Evolutionary conservation across 2,329 filamentous ascomycete species (phyloP).

Genomic region (Xylaria sp.): DNA sequence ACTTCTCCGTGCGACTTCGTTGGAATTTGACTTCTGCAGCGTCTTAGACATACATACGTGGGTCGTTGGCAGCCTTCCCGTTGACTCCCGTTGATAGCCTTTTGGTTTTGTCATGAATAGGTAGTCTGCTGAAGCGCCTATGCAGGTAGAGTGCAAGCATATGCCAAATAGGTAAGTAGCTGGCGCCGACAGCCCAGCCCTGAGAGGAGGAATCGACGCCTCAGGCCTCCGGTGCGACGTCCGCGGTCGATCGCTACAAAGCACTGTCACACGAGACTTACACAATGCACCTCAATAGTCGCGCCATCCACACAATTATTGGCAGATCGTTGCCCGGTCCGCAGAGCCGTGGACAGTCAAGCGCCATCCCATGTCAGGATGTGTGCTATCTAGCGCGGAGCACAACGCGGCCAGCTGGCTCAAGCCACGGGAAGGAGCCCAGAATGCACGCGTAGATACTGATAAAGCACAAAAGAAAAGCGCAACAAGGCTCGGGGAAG

Average conservation of each 20-base stretch:
- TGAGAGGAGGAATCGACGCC: neutral
- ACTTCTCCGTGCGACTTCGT: neutral
- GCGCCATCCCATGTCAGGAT: neutral
- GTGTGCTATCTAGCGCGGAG: neutral
- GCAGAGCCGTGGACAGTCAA: neutral
- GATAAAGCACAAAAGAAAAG: neutral
- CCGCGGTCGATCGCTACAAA: neutral
- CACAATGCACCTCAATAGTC: neutral
- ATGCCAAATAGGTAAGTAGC: neutral
- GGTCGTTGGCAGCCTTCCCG: neutral
- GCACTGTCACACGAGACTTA: neutral
- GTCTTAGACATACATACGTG: neutral
- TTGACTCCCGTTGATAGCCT: neutral
- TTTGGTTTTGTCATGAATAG: too few relatives aligned
- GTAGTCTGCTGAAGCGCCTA: neutral
- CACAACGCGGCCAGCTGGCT: neutral
- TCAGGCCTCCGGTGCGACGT: neutral
- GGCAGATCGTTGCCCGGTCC: slow-evolving; percentile 8
- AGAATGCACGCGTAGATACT: neutral
- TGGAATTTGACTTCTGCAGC: neutral
- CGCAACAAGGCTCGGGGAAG: neutral
- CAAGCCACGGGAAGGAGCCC: slow-evolving; percentile 3
- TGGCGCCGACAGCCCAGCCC: neutral
- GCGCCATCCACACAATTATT: slow-evolving; percentile 3
- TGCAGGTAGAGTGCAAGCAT: neutral